Evolutionary conservation across 768 basidiomycete genomes (phyloP).

Genomic region (Tricholoma sp.): DNA sequence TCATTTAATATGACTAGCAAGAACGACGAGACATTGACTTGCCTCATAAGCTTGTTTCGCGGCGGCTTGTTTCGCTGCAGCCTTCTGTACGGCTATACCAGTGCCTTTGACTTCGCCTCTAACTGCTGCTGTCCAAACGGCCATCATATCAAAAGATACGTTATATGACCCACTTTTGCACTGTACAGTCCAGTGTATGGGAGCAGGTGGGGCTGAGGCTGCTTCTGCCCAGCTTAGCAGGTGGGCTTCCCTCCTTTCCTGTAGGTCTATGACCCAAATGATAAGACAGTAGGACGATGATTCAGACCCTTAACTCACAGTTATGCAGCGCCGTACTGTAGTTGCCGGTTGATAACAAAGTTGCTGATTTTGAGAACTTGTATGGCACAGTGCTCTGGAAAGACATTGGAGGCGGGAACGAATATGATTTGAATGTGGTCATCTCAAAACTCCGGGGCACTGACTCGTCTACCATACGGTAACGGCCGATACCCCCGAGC

Average conservation of each 20-base stretch:
- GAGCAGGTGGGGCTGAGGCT: slow-evolving; percentile 3
- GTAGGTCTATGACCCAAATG: slow-evolving; percentile 10
- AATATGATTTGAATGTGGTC: not conserved
- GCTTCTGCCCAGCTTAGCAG: slow-evolving; percentile 16
- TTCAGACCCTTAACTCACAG: slow-evolving; percentile 3
- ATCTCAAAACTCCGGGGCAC: not conserved
- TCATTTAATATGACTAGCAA: not conserved
- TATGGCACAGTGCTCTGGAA: not conserved
- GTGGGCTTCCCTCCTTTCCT: slow-evolving; percentile 13
- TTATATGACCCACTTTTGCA: slow-evolving; percentile 13
- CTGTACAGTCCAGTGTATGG: slow-evolving; percentile 15
- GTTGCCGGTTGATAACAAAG: slow-evolving; percentile 11
- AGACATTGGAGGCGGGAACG: slow-evolving; percentile 7
- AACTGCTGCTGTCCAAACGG: slow-evolving; percentile 5
- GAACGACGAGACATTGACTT: not conserved
- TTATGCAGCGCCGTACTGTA: slow-evolving; percentile 16
- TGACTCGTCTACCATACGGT: not conserved
- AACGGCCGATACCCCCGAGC: slow-evolving; percentile 1
- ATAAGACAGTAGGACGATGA: not conserved
- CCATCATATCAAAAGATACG: not conserved
- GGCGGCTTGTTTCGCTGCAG: slow-evolving; percentile 15
- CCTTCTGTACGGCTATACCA: slow-evolving; percentile 15
- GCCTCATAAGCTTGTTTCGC: slow-evolving; percentile 19
- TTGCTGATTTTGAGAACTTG: not conserved
- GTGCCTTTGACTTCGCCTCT: slow-evolving; percentile 15